Conservation (phyloP, 2,329 filamentous ascomycete genomes). For the Sporothrix globosa region DNA sequence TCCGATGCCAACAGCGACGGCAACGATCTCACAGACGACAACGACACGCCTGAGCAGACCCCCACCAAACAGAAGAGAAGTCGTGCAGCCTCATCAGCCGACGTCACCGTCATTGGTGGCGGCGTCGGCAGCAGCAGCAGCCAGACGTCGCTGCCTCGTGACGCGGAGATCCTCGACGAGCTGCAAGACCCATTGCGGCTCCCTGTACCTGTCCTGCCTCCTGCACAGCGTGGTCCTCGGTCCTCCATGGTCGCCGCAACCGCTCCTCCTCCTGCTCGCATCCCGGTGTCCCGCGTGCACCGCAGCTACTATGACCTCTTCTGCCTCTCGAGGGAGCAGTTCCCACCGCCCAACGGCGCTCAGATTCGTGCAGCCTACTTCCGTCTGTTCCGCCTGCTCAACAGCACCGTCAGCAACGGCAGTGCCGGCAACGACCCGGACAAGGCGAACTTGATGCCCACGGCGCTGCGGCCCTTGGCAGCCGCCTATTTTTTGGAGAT, state of each 20-base stretch:
- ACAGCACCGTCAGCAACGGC: slow-evolving; percentile 44
- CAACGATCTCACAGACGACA: slow-evolving; percentile 32
- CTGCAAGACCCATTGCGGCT: slow-evolving; percentile 7
- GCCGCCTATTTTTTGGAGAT: slow-evolving; percentile 48
- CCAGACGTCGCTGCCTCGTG: slow-evolving; percentile 4
- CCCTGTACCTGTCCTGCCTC: slow-evolving; percentile 11
- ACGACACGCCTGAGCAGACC: slow-evolving; percentile 20
- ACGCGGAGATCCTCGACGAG: background rate
- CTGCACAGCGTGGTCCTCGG: background rate
- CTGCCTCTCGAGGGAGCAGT: slow-evolving; percentile 45
- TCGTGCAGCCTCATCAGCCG: slow-evolving; percentile 28
- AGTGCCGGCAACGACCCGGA: background rate
- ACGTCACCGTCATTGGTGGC: slow-evolving; percentile 25
- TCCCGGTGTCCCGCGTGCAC: slow-evolving; percentile 30
- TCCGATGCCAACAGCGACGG: slow-evolving; percentile 38
- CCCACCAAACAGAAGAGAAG: slow-evolving; percentile 14
- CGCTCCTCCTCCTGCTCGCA: background rate
- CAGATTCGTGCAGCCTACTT: slow-evolving; percentile 52
- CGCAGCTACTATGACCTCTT: slow-evolving; percentile 52
- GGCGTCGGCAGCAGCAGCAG: background rate
- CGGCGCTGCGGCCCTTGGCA: slow-evolving; percentile 46
- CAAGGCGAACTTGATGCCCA: slow-evolving; percentile 42
- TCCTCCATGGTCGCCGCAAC: background rate
- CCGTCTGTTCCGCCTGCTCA: slow-evolving; percentile 51
- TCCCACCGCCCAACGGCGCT: slow-evolving; percentile 41